These are phyloP conservation scores for Oenanthe javanica DNA, from an alignment of 140 eudicot genomes.

Conservation along the genomic window DNA sequence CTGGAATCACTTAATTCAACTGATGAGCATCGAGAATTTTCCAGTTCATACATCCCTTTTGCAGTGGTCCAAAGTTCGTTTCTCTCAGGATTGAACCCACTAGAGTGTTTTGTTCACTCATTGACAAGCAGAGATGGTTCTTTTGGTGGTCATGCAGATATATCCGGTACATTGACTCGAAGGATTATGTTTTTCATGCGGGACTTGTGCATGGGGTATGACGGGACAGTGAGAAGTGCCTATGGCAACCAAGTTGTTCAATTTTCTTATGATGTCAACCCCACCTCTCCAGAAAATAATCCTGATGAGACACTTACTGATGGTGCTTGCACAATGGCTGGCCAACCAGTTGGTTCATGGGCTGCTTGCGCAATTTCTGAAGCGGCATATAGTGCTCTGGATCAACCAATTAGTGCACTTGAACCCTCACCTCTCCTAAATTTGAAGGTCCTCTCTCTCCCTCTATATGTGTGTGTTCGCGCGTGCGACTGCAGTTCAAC, in stretches of 20 bases:
- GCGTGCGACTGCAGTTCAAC: not conserved
- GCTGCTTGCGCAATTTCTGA: conserved; percentile 94
- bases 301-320: conserved; percentile 17
- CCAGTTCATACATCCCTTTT: conserved; percentile 52
- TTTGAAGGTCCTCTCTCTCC: conserved; percentile 54
- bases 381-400: conserved; percentile 93
- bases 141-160: conserved; percentile 92
- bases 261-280: conserved; percentile 36
- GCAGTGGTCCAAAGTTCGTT: conserved; percentile 53
- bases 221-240: conserved; percentile 74
- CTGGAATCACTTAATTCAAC: conserved; percentile 11
- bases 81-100: conserved; percentile 68
- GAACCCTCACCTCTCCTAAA: conserved; percentile 77
- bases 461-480: not conserved
- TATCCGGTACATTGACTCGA: conserved; percentile 63
- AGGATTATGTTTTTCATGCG: conserved; percentile 86
- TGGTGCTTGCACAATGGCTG: conserved; percentile 25
- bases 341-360: conserved; percentile 78
- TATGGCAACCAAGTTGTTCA: conserved; percentile 83
- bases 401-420: conserved; percentile 82
- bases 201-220: conserved; percentile 58
- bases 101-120: conserved; percentile 70
- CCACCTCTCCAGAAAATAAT: conserved; percentile 9
- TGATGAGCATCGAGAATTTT: conserved; percentile 10
- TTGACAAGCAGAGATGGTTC: conserved; percentile 79